A percentile compares a stretch with the other conserved stretches of the same genome.
Evolutionary conservation across 2,329 filamentous ascomycete genomes (phyloP).

Genomic region (Botrytis aclada): DNA sequence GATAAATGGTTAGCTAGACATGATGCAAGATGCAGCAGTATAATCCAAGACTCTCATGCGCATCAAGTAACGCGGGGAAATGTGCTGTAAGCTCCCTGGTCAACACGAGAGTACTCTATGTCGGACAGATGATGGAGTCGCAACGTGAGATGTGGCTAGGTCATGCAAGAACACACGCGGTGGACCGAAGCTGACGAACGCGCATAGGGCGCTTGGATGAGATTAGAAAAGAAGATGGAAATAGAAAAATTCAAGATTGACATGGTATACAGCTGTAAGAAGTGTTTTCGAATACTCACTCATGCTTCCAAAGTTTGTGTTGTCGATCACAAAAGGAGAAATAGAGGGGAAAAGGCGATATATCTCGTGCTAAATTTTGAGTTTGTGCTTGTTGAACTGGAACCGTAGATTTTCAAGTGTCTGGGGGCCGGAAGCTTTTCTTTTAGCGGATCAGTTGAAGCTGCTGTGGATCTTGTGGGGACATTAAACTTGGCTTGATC

Average conservation of each 20-base stretch:
- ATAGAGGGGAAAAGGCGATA: neutral
- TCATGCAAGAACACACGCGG: slow-evolving; percentile 19
- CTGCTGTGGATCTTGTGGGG: neutral
- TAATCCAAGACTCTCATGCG: slow-evolving; percentile 2
- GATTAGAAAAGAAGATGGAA: neutral
- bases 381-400: neutral
- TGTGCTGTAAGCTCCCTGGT: slow-evolving; percentile 17
- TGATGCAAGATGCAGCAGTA: slow-evolving; percentile 8
- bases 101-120: slow-evolving; percentile 3
- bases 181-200: slow-evolving; percentile 5
- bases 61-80: slow-evolving; percentile 16
- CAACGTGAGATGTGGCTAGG: slow-evolving; percentile 19
- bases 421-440: slow-evolving; percentile 16
- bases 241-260: neutral
- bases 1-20: slow-evolving; percentile 11
- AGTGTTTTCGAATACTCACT: neutral
- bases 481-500: neutral
- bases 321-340: neutral
- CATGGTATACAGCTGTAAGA: neutral
- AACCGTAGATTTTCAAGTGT: neutral
- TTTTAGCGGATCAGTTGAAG: slow-evolving; percentile 9
- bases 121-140: slow-evolving; percentile 19
- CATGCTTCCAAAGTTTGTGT: neutral
- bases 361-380: neutral
- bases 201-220: slow-evolving; percentile 17